These are phyloP conservation scores for Tylopilus plumbeoviolaceoides DNA, from an alignment of 768 basidiomycete species.

Conservation along the genomic window DNA sequence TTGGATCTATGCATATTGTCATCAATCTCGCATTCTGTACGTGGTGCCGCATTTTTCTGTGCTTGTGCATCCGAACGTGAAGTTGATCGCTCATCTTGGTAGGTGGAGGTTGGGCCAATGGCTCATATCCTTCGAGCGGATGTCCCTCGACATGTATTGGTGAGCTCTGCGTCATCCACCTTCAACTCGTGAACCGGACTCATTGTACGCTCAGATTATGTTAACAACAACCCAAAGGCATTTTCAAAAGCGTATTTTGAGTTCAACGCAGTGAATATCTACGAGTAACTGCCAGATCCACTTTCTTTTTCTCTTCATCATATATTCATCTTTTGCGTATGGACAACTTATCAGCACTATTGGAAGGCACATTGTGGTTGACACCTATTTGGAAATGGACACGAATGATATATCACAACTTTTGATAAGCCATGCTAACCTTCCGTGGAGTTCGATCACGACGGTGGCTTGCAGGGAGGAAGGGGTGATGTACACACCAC, in stretches of 20 bases:
- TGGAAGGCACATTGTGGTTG: conserved; percentile 1
- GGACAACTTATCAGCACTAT: no score
- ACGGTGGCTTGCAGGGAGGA: no score
- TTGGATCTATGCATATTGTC: conserved; percentile 19
- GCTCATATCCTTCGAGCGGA: conserved; percentile 10
- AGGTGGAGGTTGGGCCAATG: conserved; percentile 32
- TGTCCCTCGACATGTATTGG: conserved; percentile 30
- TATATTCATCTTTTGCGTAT: no score
- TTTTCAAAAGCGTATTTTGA: conserved; percentile 21
- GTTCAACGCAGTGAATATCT: conserved; percentile 23
- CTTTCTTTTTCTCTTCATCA: no score
- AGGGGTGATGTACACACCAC: no score
- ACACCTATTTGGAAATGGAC: conserved; percentile 1
- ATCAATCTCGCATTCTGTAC: conserved; percentile 21
- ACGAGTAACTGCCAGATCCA: conserved; percentile 2
- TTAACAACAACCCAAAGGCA: not conserved
- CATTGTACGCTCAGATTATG: conserved; percentile 33
- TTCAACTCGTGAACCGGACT: conserved; percentile 5
- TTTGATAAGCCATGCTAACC: no score
- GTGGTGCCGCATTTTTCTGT: not conserved
- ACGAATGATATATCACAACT: not conserved
- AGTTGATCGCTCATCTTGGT: not conserved
- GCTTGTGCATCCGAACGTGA: not conserved
- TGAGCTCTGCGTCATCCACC: conserved; percentile 1
- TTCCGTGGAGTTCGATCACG: no score